Base-by-base conservation (phyloP, 179 eudicot genomes). In the Spergularia azorica region DNA sequence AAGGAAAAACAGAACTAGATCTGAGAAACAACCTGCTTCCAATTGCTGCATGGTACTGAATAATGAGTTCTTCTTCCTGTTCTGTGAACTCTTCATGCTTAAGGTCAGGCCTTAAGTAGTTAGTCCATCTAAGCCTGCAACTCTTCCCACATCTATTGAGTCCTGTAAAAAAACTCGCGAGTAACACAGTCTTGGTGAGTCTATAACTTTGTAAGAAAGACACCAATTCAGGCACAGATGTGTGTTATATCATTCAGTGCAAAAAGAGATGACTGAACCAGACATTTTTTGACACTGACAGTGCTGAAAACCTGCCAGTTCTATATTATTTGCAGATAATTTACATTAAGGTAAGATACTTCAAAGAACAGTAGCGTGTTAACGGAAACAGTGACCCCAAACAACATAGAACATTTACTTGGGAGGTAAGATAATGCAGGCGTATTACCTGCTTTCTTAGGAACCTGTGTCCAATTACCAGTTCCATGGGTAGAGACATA, bases 121-220 rank as follows among this genome's bases (percentile, higher is more conserved):
- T 94, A 50, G 97, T 94, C 98, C 98, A 94, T 67, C 98, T 75
- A 9, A 94, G 90, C 81, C 98, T 87, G 70, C 98, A 94, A 79
- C 98, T 94, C 90, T 94, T 94, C 12, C 98, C 98, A 57, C 98
- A 94, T 83, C 98, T 88, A 65, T 90, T 94, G 2, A 92, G 94
- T 18, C 98, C 98, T 94, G 79, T 56, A 74, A 61, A 58, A 72
- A 62, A 70, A 69, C 67, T 20, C 55, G 14, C n/a, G 57, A 56
- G n/a, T 43, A 67, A 17, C 54, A 43, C 2, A n/a, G 2, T 3
- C 20, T 17, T 7, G 60, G 17, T 20, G 5, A n/a, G 4, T 4
- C 48, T 6, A 65, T 17, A n/a, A 60, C 18, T n/a, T 9, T 20
- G 9, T 59, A 59, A 59, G 63, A 59, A 59, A 59, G 26, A 9